phyloP scores from a whole-genome alignment of 805 yeast genomes.

The Lipomyces chichibuensis region DNA sequence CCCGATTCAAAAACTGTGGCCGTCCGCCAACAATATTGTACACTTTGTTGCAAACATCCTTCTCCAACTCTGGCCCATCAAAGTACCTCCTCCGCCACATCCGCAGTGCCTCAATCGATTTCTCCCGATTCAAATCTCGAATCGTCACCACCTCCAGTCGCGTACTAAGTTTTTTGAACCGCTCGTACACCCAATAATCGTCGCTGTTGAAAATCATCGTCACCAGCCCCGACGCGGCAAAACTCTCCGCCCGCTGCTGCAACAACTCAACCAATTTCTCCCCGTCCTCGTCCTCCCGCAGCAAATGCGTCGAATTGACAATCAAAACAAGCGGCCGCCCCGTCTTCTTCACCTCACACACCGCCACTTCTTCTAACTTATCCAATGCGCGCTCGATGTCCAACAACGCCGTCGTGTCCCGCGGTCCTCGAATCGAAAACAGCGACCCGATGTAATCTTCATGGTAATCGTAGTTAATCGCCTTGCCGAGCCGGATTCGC shows the following conservation, averaged over 20 bases:
- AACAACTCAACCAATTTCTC: conserved; percentile 67
- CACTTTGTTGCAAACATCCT: conserved; percentile 53
- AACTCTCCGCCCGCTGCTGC: conserved; percentile 80
- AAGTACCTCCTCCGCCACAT: conserved; percentile 50
- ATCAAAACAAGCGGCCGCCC: conserved; percentile 66
- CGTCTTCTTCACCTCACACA: conserved; percentile 45
- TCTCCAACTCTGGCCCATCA: conserved; percentile 45
- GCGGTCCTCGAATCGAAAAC: conserved; percentile 78
- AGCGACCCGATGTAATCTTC: conserved; percentile 84
- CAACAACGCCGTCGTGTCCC: conserved; percentile 78
- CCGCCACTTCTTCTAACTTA: conserved; percentile 73
- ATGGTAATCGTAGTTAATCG: conserved; percentile 69
- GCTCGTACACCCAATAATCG: conserved; percentile 85
- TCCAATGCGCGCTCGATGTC: conserved; percentile 84
- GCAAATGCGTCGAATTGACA: conserved; percentile 74
- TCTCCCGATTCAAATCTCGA: conserved; percentile 56
- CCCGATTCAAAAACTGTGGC: conserved; percentile 78
- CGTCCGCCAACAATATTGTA: conserved; percentile 80
- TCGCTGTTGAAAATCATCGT: conserved; percentile 76
- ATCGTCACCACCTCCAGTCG: conserved; percentile 73
- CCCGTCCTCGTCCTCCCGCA: conserved; percentile 76
- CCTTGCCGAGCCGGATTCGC: conserved; percentile 73
- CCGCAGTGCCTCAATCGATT: conserved; percentile 58
- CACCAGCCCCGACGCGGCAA: conserved; percentile 72
- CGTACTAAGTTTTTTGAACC: conserved; percentile 70